These are phyloP conservation scores for Arthrobotrys iridis DNA, from an alignment of 2,329 filamentous ascomycete species.

Conservation along the genomic window DNA sequence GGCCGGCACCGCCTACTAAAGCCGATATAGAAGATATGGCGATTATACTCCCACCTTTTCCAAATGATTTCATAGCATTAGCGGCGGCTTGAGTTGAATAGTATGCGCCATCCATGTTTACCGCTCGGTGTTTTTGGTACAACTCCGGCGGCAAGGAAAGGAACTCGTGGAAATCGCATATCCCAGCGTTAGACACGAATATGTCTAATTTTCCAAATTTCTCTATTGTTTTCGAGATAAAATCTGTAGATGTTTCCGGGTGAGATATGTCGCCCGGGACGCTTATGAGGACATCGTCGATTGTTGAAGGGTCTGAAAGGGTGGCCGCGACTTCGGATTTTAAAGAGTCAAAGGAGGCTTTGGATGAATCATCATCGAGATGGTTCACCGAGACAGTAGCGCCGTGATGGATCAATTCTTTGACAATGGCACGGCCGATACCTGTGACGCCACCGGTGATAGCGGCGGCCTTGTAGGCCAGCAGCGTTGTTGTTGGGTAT, in stretches of 20 bases:
- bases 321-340: constrained; percentile 64
- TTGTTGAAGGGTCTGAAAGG: constrained; percentile 65
- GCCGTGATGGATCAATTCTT: constrained; percentile 81
- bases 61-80: constrained; percentile 75
- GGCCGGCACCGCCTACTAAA: constrained; percentile 78
- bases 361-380: constrained; percentile 69
- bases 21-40: constrained; percentile 78
- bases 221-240: constrained; percentile 74
- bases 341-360: constrained; percentile 67
- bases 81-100: constrained; percentile 86
- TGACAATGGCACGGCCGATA: constrained; percentile 84
- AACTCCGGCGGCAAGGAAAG: constrained; percentile 76
- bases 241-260: constrained; percentile 73
- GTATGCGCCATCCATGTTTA: constrained; percentile 89
- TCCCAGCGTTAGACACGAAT: constrained; percentile 74
- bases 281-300: constrained; percentile 68
- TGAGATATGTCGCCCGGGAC: constrained; percentile 81
- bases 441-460: constrained; percentile 88
- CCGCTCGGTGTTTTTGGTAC: constrained; percentile 76
- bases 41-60: constrained; percentile 81
- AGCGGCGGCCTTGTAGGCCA: constrained; percentile 79
- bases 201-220: constrained; percentile 66
- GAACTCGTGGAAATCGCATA: constrained; percentile 90
- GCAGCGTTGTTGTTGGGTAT: constrained; percentile 63
- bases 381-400: constrained; percentile 76